Percentiles rank a stretch among this genome's conserved stretches.
Conservation (phyloP, 441 rosid species). For the Dalechampia spathulata region DNA sequence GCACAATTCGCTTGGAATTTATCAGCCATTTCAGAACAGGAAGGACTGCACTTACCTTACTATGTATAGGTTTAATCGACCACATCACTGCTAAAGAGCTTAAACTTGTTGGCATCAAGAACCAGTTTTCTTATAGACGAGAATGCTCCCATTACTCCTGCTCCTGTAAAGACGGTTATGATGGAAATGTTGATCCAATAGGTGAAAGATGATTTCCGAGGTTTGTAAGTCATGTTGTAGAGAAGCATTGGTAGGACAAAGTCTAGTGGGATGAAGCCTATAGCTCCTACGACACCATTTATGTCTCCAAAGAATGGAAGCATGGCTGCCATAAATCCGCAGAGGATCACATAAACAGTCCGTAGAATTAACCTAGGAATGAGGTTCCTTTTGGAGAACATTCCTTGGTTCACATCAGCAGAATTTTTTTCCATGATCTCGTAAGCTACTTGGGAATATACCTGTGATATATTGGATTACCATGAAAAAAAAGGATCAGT, state of each 20-base stretch:
- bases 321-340: slow-evolving; percentile 93
- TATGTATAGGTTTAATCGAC: slow-evolving; percentile 33
- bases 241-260: slow-evolving; percentile 91
- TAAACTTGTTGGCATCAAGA: slow-evolving; percentile 77
- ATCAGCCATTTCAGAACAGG: neutral
- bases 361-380: slow-evolving; percentile 70
- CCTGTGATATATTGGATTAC: no score
- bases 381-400: slow-evolving; percentile 69
- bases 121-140: slow-evolving; percentile 69
- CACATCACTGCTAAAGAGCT: slow-evolving; percentile 77
- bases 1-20: no score
- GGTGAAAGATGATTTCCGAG: slow-evolving; percentile 41
- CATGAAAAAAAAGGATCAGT: no score
- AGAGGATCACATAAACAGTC: slow-evolving; percentile 57
- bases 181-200: slow-evolving; percentile 66
- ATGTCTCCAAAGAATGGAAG: slow-evolving; percentile 91
- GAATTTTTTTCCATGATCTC: slow-evolving; percentile 83
- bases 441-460: slow-evolving; percentile 91
- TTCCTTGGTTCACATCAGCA: slow-evolving; percentile 75
- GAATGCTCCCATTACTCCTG: slow-evolving; percentile 74
- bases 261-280: slow-evolving; percentile 91
- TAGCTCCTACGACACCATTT: slow-evolving; percentile 78
- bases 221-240: slow-evolving; percentile 79
- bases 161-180: slow-evolving; percentile 56
- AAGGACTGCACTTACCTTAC: neutral